Percentiles rank a stretch among this genome's conserved stretches.
phyloP scores from a whole-genome alignment of 2,329 filamentous ascomycete species.

The Ceratocystis diversiconidia region DNA sequence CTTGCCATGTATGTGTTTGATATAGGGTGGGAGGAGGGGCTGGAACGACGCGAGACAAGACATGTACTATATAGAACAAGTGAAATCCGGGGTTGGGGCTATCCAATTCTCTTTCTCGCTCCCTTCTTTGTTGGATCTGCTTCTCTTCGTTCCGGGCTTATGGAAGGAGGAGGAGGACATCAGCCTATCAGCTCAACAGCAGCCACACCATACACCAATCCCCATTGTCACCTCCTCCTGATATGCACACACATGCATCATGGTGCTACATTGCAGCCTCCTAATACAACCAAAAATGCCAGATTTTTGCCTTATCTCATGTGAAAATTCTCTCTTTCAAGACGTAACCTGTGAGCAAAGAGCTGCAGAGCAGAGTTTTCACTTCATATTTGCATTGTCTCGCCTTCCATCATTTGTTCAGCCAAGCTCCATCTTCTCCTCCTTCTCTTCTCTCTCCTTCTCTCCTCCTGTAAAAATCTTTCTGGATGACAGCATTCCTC shows the following conservation, averaged over 20 bases:
- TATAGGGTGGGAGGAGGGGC: not conserved
- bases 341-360: not conserved
- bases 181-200: not conserved
- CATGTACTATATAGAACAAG: not conserved
- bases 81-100: not conserved
- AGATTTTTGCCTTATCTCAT: not conserved
- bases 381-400: not conserved
- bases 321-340: not conserved
- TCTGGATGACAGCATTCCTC: not conserved
- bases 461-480: not conserved
- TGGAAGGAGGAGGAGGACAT: not conserved
- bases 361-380: slow-evolving; percentile 2
- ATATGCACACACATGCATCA: not conserved
- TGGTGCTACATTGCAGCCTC: not conserved
- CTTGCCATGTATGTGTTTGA: not conserved
- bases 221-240: not conserved
- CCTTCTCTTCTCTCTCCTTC: not conserved
- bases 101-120: not conserved
- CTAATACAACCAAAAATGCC: not conserved
- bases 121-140: not conserved
- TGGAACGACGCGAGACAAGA: not conserved
- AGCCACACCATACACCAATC: not conserved
- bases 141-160: not conserved
- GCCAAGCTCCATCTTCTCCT: not conserved
- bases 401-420: not conserved